A percentile compares a stretch with the other conserved stretches of the same genome.
These are phyloP conservation scores for Erigeron canadensis DNA, from an alignment of 129 eudicot genomes.

Conservation along the genomic window DNA sequence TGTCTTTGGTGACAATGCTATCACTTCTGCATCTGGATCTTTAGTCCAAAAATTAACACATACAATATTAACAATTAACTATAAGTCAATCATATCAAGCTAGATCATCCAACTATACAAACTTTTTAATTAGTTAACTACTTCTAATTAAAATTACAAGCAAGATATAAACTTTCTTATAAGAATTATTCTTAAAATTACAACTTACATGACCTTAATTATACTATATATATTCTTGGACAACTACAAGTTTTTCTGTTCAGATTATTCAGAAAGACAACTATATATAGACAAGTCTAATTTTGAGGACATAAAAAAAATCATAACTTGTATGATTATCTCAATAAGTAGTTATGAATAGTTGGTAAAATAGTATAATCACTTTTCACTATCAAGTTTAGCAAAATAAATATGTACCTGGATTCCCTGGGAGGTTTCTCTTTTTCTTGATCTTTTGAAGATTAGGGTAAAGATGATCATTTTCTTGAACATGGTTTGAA, in stretches of 20 bases:
- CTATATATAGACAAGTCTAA: too few species aligned
- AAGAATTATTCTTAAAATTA: neutral
- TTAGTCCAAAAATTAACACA: neutral
- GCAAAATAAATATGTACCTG: constrained; percentile 46
- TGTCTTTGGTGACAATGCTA: constrained; percentile 81
- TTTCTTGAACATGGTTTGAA: constrained; percentile 33
- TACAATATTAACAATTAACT: neutral
- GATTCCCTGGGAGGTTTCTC: constrained; percentile 88
- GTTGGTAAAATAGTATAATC: too few species aligned
- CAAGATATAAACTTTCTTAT: neutral
- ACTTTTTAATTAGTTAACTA: neutral
- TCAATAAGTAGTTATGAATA: too few species aligned
- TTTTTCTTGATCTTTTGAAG: constrained; percentile 80
- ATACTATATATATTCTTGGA: neutral
- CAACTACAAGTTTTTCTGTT: neutral
- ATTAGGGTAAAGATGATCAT: constrained; percentile 31
- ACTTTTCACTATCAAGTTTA: neutral
- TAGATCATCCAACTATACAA: neutral
- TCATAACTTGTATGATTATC: too few species aligned
- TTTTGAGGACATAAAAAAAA: too few species aligned
- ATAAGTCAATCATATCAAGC: neutral
- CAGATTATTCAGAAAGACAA: too few species aligned
- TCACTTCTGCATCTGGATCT: constrained; percentile 95
- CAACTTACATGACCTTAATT: neutral
- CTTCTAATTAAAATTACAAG: neutral